Base-by-base conservation (phyloP, 192 early-diverging fungal species). In the Pilaira anomala region DNA sequence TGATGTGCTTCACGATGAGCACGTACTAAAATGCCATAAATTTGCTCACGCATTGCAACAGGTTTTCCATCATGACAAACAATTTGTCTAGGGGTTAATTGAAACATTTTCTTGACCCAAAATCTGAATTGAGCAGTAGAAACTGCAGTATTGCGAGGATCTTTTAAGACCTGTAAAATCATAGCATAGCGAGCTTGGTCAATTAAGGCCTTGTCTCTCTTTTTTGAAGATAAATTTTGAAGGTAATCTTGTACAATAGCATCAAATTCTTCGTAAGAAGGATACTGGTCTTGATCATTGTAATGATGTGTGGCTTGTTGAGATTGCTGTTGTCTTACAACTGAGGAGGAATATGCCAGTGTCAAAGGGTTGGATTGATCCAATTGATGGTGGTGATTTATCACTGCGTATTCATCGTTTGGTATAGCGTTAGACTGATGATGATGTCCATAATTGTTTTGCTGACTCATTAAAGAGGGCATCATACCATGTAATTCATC, bases 91-190 rank as follows among this genome's bases (percentile, higher is more conserved):
- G 62, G 29, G 1, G 58, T 59, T 5, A 80, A 65, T 8, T 74
- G 71, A 59, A 80, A 80, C 78, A 80, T 80, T 29, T 80, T 80
- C 45, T 80, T 80, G 5, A 76, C 78, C 78, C 78, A 80, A 54
- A 80, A 80, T 13, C 78, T 66, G 52, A 80, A 80, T 50, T 80
- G 78, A 1, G 78, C 78, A 2, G 78, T 80, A 12, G 78, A 80
- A 25, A 80, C 67, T 16, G 76, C 72, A 30, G 78, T 80, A 22
- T 80, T 80, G 29, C 72, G 67, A 18, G 78, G 78, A 49, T 77
- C 72, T 33, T 75, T 74, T 2, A 80, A 63, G 1, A 80, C 78
- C 69, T 77, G 76, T 14, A 80, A 68, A 28, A 80, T 80, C 69
- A 77, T 68, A 65, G 70, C 65, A 30, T 80, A 80, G 48, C 76